These are phyloP conservation scores for Hura crepitans DNA, from an alignment of 441 rosid species.

Conservation along the genomic window DNA sequence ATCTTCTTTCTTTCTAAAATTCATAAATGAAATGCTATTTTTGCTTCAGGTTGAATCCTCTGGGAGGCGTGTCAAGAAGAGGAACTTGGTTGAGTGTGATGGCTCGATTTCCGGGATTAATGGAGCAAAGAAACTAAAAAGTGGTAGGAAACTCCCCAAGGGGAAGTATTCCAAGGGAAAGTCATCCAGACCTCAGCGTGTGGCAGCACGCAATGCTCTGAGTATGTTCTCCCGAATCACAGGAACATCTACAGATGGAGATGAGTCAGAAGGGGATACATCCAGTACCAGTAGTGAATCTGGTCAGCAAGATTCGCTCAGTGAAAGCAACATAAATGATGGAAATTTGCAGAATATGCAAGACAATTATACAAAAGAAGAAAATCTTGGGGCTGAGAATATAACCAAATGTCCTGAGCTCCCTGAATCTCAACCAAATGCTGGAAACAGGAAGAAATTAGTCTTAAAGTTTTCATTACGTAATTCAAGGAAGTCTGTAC, in stretches of 20 bases:
- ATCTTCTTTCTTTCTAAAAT: not conserved
- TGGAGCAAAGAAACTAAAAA: slow-evolving; percentile 48
- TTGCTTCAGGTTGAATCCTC: slow-evolving; percentile 59
- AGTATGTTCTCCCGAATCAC: slow-evolving; percentile 64
- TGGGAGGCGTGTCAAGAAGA: slow-evolving; percentile 76
- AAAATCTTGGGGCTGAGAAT: slow-evolving; percentile 33
- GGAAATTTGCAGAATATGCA: slow-evolving; percentile 41
- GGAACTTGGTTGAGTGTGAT: slow-evolving; percentile 57
- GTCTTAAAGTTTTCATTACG: slow-evolving; percentile 56
- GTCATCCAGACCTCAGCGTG: slow-evolving; percentile 78
- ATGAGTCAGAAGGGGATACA: slow-evolving; percentile 59
- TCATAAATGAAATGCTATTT: slow-evolving; percentile 19
- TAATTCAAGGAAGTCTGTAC: slow-evolving; percentile 27
- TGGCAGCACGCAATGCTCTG: slow-evolving; percentile 88
- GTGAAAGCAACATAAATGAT: slow-evolving; percentile 51
- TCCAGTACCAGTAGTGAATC: slow-evolving; percentile 71
- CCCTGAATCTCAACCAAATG: slow-evolving; percentile 41
- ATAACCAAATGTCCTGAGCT: slow-evolving; percentile 28
- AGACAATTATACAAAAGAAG: slow-evolving; percentile 45
- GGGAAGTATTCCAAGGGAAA: slow-evolving; percentile 58
- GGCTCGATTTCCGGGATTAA: slow-evolving; percentile 40
- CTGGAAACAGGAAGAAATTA: slow-evolving; percentile 56
- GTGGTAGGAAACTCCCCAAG: slow-evolving; percentile 45
- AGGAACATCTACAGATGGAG: slow-evolving; percentile 70
- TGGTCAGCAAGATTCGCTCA: slow-evolving; percentile 45